These are phyloP conservation scores for Perkinsela sp. DNA, from an alignment of 208 protist species.

Conservation along the genomic window DNA sequence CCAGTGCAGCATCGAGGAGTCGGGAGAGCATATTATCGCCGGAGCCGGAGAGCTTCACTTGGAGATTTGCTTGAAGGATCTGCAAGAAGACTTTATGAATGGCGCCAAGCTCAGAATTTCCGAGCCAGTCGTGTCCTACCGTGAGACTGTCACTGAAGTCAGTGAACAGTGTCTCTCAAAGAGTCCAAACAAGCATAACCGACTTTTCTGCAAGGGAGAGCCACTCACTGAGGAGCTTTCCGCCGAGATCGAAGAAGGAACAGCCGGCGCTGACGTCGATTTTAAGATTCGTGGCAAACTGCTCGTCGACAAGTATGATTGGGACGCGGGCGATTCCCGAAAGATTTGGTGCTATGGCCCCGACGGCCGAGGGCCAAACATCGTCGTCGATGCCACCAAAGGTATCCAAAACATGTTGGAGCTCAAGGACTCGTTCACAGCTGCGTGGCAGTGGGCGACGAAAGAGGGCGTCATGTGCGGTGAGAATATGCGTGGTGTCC, in stretches of 20 bases:
- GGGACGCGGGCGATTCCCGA: conserved; percentile 65
- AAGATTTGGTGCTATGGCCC: conserved; percentile 95
- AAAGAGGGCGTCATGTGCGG: conserved; percentile 74
- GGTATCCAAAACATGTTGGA: conserved; percentile 90
- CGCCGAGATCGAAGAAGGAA: conserved; percentile 71
- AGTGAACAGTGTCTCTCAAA: conserved; percentile 69
- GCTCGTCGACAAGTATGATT: conserved; percentile 64
- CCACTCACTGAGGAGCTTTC: conserved; percentile 71
- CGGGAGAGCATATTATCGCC: conserved; percentile 94
- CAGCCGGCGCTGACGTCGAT: conserved; percentile 57
- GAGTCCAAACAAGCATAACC: conserved; percentile 96
- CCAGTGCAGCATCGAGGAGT: conserved; percentile 73
- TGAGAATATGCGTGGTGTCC: conserved; percentile 84
- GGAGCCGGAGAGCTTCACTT: conserved; percentile 96
- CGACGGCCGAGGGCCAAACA: conserved; percentile 77
- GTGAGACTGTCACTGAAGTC: conserved; percentile 79
- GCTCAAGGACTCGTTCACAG: conserved; percentile 84
- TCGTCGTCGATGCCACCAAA: conserved; percentile 87
- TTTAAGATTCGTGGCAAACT: conserved; percentile 54
- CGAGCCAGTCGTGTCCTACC: conserved; percentile 88
- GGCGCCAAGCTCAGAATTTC: conserved; percentile 72
- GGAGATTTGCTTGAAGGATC: conserved; percentile 97
- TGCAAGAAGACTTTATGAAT: conserved; percentile 85
- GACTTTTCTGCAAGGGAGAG: conserved; percentile 73
- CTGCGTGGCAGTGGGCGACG: conserved; percentile 79